phyloP scores from a whole-genome alignment of 495 filamentous ascomycete species.

The Lasiosphaeria hispida region DNA sequence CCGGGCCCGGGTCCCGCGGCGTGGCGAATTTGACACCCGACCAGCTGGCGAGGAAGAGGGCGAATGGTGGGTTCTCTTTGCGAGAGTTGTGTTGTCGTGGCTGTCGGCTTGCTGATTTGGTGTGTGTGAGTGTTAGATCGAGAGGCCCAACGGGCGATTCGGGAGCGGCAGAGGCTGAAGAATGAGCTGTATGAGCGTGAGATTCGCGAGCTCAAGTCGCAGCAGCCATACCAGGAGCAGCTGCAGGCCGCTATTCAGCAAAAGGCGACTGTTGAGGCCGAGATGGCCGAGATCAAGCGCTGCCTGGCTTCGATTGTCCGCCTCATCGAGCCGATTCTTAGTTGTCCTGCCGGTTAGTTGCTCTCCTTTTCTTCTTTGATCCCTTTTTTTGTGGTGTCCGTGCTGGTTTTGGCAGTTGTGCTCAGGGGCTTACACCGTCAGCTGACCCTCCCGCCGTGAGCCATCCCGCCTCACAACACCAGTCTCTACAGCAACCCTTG shows the following conservation, averaged over 20 bases:
- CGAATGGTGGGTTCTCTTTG: constrained; percentile 53
- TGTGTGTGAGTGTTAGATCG: constrained; percentile 46
- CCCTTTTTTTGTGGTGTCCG: background rate
- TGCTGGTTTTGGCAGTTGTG: too few relatives aligned
- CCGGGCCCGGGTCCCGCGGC: constrained; percentile 48
- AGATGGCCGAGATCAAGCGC: constrained; percentile 67
- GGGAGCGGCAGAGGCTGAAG: constrained; percentile 71
- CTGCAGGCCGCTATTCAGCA: constrained; percentile 66
- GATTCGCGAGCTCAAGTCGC: constrained; percentile 51
- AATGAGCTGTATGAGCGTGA: constrained; percentile 60
- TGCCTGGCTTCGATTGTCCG: constrained; percentile 58
- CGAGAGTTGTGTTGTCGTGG: background rate
- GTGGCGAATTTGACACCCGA: constrained; percentile 69
- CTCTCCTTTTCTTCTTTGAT: background rate
- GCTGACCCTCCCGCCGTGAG: background rate
- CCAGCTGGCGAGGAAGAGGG: constrained; percentile 72
- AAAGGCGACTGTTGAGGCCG: constrained; percentile 66
- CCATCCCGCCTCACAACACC: constrained; percentile 8
- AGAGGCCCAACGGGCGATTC: constrained; percentile 79
- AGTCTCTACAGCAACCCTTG: constrained; percentile 19
- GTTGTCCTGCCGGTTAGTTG: constrained; percentile 1
- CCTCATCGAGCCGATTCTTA: constrained; percentile 61
- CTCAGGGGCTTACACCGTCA: too few relatives aligned
- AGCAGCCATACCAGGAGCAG: constrained; percentile 78
- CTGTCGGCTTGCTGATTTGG: background rate